phyloP scores from a whole-genome alignment of 169 alveolate genomes.

The Plasmodium cynomolgi region DNA sequence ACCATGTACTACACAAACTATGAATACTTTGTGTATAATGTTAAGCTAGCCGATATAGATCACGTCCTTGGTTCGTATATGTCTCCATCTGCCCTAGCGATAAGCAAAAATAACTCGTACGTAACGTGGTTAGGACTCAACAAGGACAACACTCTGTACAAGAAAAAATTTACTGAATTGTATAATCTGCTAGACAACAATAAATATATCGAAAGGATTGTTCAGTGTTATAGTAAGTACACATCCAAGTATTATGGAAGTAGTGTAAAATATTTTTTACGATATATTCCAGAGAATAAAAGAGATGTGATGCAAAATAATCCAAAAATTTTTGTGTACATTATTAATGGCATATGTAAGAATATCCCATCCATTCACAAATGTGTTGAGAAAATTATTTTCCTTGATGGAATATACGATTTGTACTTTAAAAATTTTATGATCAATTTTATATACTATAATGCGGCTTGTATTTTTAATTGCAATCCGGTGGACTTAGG shows the following conservation, averaged over 20 bases:
- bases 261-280: slow-evolving; percentile 44
- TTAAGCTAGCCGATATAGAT: slow-evolving; percentile 50
- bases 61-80: slow-evolving; percentile 36
- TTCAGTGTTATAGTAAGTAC: slow-evolving; percentile 57
- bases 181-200: slow-evolving; percentile 13
- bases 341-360: slow-evolving; percentile 44
- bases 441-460: slow-evolving; percentile 67
- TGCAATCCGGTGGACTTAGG: slow-evolving; percentile 41
- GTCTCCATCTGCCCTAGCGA: slow-evolving; percentile 22
- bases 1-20: slow-evolving; percentile 31
- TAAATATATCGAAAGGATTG: slow-evolving; percentile 67
- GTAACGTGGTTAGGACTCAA: slow-evolving; percentile 62
- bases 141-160: slow-evolving; percentile 39
- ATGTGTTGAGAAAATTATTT: slow-evolving; percentile 66
- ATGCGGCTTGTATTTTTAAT: slow-evolving; percentile 44
- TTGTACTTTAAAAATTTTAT: slow-evolving; percentile 60
- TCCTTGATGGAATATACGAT: slow-evolving; percentile 55
- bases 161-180: slow-evolving; percentile 44
- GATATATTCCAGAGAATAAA: slow-evolving; percentile 61
- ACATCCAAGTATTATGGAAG: slow-evolving; percentile 55
- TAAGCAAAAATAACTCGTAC: slow-evolving; percentile 35
- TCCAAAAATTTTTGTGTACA: slow-evolving; percentile 34
- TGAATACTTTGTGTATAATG: slow-evolving; percentile 43
- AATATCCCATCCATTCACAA: slow-evolving; percentile 65
- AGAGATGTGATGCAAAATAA: slow-evolving; percentile 55